Evolutionary conservation across 1,284 basidiomycete genomes (phyloP), one percentile per base, ranked within the genome.

Genomic region (Cutaneotrichosporon sp.): DNA sequence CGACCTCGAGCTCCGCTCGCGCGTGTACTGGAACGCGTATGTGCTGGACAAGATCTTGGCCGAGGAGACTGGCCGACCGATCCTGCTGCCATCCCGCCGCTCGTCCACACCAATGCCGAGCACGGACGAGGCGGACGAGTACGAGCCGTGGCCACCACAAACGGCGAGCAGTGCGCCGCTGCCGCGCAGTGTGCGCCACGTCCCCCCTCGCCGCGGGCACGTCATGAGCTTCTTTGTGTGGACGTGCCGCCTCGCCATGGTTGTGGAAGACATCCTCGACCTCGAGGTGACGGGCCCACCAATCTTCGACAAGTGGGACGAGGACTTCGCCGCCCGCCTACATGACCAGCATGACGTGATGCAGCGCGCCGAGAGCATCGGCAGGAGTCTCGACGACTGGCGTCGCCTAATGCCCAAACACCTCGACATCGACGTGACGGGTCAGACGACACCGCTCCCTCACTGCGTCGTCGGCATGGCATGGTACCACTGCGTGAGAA

Each of bases 31-130:
- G 64, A 77, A 77, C 65, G 74, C 73, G 55, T 81, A 81, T 60
- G 75, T 81, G 36, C 65, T 81, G 27, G 79, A 81, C 69, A 81
- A 81, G 69, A 70, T 77, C 16, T 66, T 81, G 4, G 71, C 74
- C 10, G 76, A 80, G 64, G 81, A 82, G 66, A 81, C 80, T 45
- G 81, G 81, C 4, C 73, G 80, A 8, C 74, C 79, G 0, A 75
- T 73, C 51, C 70, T 80, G 8, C 69, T 82, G 24, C 72, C 76
- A 1, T 79, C 76, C 36, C 69, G 76, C 4, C 75, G 78, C 9
- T 73, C 73, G 22, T 76, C 79, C 3, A 78, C 73, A 9, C 80
- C 80, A 0, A 66, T 81, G 16, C 77, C 81, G 0, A 75, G 74
- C 9, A 71, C 73, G 22, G 60, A 70, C 18, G 80, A 81, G 56